Evolutionary conservation across 305 asterid genomes (phyloP).

Genomic region (Solanum hybrid): DNA sequence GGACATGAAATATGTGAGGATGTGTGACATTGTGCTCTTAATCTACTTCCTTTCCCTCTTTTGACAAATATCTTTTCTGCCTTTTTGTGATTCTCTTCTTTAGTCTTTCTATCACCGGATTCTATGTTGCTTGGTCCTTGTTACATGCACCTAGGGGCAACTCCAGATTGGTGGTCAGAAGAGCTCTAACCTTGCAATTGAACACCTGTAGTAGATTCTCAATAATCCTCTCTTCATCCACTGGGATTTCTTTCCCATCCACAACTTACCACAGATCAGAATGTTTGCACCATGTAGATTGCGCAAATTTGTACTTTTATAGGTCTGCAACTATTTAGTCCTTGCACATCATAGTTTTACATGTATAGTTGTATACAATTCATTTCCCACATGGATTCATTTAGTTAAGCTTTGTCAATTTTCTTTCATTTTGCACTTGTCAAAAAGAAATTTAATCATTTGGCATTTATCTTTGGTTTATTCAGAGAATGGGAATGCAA

Average conservation of each 20-base stretch:
- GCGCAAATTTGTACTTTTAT: neutral
- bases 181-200: neutral
- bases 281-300: neutral
- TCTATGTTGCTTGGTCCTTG: neutral
- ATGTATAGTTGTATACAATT: neutral
- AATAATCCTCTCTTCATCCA: neutral
- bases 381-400: neutral
- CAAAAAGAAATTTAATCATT: neutral
- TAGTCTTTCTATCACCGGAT: neutral
- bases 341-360: neutral
- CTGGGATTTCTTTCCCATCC: neutral
- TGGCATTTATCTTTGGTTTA: conserved; percentile 12
- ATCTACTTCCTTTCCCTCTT: neutral
- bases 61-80: neutral
- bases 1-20: neutral
- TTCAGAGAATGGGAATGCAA: conserved; percentile 38
- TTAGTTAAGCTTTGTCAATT: neutral
- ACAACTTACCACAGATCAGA: neutral
- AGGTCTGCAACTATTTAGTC: neutral
- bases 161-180: neutral
- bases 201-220: neutral
- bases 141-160: neutral
- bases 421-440: neutral
- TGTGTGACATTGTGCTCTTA: neutral
- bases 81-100: neutral